Conservation (phyloP, 1,139 yeast species). For the Sugiyamaella xylanicola region DNA sequence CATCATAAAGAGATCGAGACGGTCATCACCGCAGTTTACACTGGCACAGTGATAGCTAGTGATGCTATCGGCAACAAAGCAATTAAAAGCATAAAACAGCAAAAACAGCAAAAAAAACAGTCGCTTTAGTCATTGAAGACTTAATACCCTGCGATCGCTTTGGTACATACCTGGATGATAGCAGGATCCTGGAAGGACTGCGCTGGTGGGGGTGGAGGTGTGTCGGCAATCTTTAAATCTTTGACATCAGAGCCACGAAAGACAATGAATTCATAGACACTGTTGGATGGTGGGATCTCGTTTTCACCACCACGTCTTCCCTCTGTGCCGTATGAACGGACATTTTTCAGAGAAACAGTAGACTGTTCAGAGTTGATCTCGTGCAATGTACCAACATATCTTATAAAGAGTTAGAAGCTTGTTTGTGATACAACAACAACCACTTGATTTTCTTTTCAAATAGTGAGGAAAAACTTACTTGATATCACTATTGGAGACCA, state of each 20-base stretch:
- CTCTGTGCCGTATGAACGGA: slow-evolving; percentile 89
- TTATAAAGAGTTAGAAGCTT: slow-evolving; percentile 32
- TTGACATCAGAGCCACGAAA: slow-evolving; percentile 93
- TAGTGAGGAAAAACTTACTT: slow-evolving; percentile 43
- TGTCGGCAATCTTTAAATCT: slow-evolving; percentile 81
- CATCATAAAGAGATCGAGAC: slow-evolving; percentile 30
- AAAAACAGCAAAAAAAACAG: too few species aligned
- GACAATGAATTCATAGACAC: slow-evolving; percentile 76
- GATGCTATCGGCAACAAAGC: too few species aligned
- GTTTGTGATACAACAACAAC: neutral
- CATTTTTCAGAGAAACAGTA: slow-evolving; percentile 82
- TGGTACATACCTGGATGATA: slow-evolving; percentile 39
- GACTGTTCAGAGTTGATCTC: slow-evolving; percentile 89
- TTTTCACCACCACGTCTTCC: slow-evolving; percentile 75
- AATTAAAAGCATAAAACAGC: too few species aligned
- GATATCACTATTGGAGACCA: slow-evolving; percentile 84
- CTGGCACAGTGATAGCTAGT: neutral
- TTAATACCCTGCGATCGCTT: neutral
- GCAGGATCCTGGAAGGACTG: slow-evolving; percentile 40
- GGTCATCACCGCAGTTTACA: neutral
- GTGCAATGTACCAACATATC: slow-evolving; percentile 85
- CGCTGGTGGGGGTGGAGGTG: slow-evolving; percentile 32
- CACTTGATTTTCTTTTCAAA: neutral
- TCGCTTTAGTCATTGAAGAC: too few species aligned
- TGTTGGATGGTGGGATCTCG: slow-evolving; percentile 75